Evolutionary conservation across 805 yeast genomes (phyloP).

Genomic region (Monosporozyma aerobia): DNA sequence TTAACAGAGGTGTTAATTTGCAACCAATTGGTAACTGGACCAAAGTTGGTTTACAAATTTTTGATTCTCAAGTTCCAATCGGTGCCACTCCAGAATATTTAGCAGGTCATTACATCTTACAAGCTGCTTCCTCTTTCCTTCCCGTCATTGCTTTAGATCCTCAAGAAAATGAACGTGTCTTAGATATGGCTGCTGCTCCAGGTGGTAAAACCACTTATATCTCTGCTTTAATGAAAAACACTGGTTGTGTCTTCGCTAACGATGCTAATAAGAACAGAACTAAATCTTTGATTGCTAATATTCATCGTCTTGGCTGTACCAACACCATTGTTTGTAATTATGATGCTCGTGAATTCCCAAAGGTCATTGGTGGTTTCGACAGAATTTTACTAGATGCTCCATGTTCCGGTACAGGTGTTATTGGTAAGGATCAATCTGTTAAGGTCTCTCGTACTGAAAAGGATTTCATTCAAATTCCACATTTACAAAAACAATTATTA

Average conservation of each 20-base stretch:
- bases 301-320: conserved; percentile 92
- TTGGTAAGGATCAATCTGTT: conserved; percentile 92
- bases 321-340: conserved; percentile 95
- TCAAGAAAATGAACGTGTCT: conserved; percentile 89
- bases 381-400: conserved; percentile 95
- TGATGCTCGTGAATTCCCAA: conserved; percentile 97
- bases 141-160: conserved; percentile 98
- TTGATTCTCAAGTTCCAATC: conserved; percentile 98
- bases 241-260: conserved; percentile 95
- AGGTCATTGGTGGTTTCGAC: conserved; percentile 96
- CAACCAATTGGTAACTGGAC: conserved; percentile 98
- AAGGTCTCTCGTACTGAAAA: conserved; percentile 89
- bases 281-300: conserved; percentile 91
- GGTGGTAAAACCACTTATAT: conserved; percentile 97
- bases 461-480: conserved; percentile 94
- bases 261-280: conserved; percentile 96
- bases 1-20: conserved; percentile 92
- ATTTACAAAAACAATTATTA: conserved; percentile 86
- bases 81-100: conserved; percentile 99
- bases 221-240: conserved; percentile 93
- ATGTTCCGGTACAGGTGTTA: conserved; percentile 99
- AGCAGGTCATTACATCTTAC: conserved; percentile 95
- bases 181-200: conserved; percentile 99
- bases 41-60: conserved; percentile 92
- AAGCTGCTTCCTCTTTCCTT: conserved; percentile 95